Percentiles rank a stretch among this genome's conserved stretches.
Evolutionary conservation across 495 filamentous ascomycete genomes (phyloP).

Genomic region (Neurospora sp.): DNA sequence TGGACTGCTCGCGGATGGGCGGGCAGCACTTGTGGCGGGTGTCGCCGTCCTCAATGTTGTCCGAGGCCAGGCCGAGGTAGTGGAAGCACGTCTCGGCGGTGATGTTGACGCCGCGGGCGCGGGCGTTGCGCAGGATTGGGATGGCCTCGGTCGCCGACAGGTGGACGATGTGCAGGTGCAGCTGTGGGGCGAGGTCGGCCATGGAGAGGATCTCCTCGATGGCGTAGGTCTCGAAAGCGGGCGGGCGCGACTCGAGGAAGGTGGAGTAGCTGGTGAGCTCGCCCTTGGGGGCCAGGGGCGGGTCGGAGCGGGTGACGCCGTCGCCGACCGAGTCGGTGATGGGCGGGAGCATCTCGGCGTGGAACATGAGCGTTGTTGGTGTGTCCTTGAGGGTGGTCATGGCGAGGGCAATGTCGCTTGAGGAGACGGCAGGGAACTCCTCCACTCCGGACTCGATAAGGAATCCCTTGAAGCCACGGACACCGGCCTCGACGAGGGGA

Average conservation of each 20-base stretch:
- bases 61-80: constrained; percentile 85
- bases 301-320: constrained; percentile 58
- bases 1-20: constrained; percentile 73
- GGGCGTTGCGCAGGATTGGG: constrained; percentile 71
- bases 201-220: constrained; percentile 77
- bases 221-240: constrained; percentile 84
- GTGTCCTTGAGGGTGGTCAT: constrained; percentile 67
- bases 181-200: constrained; percentile 67
- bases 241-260: constrained; percentile 85
- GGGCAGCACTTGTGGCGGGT: constrained; percentile 97
- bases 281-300: constrained; percentile 65
- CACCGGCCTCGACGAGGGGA: constrained; percentile 71
- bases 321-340: constrained; percentile 74
- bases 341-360: constrained; percentile 95
- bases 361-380: constrained; percentile 92
- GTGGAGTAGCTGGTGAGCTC: constrained; percentile 75
- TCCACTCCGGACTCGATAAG: constrained; percentile 93
- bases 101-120: constrained; percentile 71
- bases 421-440: constrained; percentile 86
- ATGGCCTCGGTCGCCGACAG: constrained; percentile 90
- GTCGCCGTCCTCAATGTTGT: constrained; percentile 79
- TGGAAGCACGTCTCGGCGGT: constrained; percentile 98
- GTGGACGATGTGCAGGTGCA: constrained; percentile 91
- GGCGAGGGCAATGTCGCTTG: constrained; percentile 64
- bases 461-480: constrained; percentile 96